Conservation (phyloP, 163 green algal genomes). For the Scenedesmus sp. region DNA sequence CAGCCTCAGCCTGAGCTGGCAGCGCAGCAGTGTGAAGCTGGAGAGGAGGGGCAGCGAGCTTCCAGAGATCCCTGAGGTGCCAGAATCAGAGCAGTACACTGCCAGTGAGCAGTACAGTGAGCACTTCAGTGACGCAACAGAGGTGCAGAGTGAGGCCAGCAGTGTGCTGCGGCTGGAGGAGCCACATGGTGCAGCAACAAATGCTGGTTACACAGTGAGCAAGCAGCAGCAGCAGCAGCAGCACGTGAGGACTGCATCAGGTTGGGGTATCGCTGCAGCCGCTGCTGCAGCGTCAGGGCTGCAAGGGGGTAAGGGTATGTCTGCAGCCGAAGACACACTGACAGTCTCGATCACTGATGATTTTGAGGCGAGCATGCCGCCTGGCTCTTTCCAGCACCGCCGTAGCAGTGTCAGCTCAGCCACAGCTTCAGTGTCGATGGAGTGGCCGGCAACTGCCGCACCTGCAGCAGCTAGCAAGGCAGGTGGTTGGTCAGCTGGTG, state of each 20-base stretch:
- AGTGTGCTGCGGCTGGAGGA: not conserved
- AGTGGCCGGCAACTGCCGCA: not conserved
- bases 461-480: not conserved
- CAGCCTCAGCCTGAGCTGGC: not conserved
- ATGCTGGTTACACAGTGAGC: not conserved
- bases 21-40: conserved; percentile 11
- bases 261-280: not conserved
- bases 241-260: not conserved
- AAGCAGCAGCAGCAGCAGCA: not conserved
- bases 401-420: not conserved
- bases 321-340: not conserved
- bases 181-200: too few species aligned
- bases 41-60: conserved; percentile 22
- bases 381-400: not conserved
- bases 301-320: not conserved
- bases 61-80: conserved; percentile 27
- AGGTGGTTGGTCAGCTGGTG: not conserved
- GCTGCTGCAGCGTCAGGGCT: conserved; percentile 4
- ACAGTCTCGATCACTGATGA: not conserved
- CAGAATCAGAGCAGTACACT: conserved; percentile 4
- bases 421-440: not conserved
- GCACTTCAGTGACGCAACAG: not conserved
- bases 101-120: not conserved
- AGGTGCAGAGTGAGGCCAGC: not conserved
- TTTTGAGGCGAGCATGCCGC: not conserved